phyloP scores from a whole-genome alignment of 352 stramenopile species.

The Pythium utonaiense region DNA sequence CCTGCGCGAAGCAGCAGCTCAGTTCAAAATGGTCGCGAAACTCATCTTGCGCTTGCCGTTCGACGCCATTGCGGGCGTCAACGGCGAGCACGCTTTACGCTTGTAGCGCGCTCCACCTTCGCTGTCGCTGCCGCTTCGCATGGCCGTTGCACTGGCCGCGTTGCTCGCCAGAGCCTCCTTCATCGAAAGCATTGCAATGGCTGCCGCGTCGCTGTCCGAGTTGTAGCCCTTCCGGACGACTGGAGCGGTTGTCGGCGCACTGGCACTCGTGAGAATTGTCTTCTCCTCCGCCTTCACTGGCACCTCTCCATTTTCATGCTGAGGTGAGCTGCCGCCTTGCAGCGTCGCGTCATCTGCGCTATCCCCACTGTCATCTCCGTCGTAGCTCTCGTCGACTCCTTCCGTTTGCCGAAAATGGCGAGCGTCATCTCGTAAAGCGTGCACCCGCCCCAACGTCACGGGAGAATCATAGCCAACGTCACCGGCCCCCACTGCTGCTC shows the following conservation, averaged over 20 bases:
- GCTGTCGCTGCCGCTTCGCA: slow-evolving; percentile 27
- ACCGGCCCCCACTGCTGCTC: slow-evolving; percentile 19
- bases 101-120: slow-evolving; percentile 32
- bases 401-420: slow-evolving; percentile 63
- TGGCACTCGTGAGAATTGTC: too few species aligned
- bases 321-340: slow-evolving; percentile 10
- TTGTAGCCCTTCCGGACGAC: slow-evolving; percentile 33
- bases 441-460: slow-evolving; percentile 70
- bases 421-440: slow-evolving; percentile 71
- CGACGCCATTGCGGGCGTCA: slow-evolving; percentile 34
- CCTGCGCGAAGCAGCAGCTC: slow-evolving; percentile 9
- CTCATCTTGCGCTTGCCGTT: slow-evolving; percentile 85
- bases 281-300: background rate
- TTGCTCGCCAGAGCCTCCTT: slow-evolving; percentile 37
- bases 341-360: slow-evolving; percentile 22
- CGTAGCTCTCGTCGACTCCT: slow-evolving; percentile 59
- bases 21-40: slow-evolving; percentile 86
- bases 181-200: slow-evolving; percentile 79
- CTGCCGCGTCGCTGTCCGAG: slow-evolving; percentile 74
- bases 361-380: slow-evolving; percentile 32
- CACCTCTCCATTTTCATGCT: background rate
- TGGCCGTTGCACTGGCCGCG: background rate
- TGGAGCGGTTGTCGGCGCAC: too few species aligned
- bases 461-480: slow-evolving; percentile 30
- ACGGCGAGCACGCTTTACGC: slow-evolving; percentile 66